Evolutionary conservation across 345 rosid genomes (phyloP).

Genomic region (Eucalyptus camaldulensis): DNA sequence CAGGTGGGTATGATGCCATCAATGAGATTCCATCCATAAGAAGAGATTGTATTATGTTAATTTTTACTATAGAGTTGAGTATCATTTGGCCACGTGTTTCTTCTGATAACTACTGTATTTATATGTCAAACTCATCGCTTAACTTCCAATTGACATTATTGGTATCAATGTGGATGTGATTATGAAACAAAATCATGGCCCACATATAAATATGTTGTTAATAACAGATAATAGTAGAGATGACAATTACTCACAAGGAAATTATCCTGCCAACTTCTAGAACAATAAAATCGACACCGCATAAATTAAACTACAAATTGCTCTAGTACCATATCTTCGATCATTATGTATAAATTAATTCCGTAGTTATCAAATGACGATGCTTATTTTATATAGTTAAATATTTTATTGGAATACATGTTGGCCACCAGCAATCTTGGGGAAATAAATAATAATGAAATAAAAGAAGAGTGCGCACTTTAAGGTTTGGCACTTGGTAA

Average conservation of each 20-base stretch:
- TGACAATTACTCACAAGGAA: too few species aligned
- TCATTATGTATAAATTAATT: not conserved
- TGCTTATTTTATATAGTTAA: not conserved
- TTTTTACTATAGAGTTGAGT: too few species aligned
- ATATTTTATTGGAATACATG: not conserved
- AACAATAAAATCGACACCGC: not conserved
- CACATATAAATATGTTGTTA: too few species aligned
- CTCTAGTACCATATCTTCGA: not conserved
- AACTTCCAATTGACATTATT: not conserved
- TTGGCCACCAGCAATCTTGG: not conserved
- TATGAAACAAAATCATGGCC: too few species aligned
- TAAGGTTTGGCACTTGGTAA: not conserved
- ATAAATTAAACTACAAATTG: too few species aligned
- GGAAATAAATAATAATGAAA: not conserved
- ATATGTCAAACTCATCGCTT: not conserved
- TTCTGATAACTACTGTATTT: fast-evolving
- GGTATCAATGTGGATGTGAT: not conserved
- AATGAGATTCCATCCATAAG: not conserved
- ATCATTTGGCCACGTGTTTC: not conserved
- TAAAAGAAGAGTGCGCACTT: not conserved
- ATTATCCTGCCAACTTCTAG: too few species aligned
- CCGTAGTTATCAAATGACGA: too few species aligned
- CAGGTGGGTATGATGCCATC: not conserved
- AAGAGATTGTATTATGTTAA: not conserved
- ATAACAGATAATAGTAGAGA: fast-evolving